Percentiles rank a stretch among this genome's conserved stretches.
phyloP scores from a whole-genome alignment of 2,329 filamentous ascomycete species.

The Trichophyton mentagrophytes region DNA sequence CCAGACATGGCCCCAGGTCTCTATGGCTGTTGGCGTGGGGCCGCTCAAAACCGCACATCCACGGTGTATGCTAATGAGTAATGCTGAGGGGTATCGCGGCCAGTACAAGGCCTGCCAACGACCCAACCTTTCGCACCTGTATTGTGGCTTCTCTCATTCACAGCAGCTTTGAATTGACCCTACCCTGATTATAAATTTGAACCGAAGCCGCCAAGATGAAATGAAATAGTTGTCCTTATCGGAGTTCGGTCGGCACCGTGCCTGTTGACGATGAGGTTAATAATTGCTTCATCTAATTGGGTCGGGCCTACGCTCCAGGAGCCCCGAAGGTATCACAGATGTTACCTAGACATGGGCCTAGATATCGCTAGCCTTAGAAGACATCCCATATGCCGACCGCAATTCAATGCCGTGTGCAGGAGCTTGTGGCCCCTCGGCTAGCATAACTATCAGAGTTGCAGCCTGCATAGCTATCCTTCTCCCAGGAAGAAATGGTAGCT shows the following conservation, averaged over 20 bases:
- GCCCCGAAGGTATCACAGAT: too few relatives aligned
- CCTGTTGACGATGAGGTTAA: too few relatives aligned
- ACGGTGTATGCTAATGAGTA: background rate
- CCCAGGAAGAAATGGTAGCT: background rate
- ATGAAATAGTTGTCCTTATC: background rate
- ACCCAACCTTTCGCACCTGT: background rate
- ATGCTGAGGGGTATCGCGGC: background rate
- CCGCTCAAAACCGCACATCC: background rate
- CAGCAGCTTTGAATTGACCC: background rate
- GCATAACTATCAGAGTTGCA: background rate
- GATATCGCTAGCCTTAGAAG: background rate
- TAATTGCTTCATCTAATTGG: too few relatives aligned
- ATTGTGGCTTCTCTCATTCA: background rate
- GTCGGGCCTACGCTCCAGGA: too few relatives aligned
- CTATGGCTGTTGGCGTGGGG: background rate
- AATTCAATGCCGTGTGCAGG: background rate
- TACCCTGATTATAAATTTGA: background rate
- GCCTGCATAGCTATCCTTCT: background rate
- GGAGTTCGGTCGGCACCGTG: background rate
- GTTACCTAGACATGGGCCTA: too few relatives aligned
- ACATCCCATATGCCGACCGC: background rate
- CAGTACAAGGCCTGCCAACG: background rate
- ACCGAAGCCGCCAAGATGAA: background rate
- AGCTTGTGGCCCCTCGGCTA: background rate
- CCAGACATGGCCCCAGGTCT: constrained; percentile 1